Percentiles rank a stretch among this genome's conserved stretches.
These are phyloP conservation scores for Pseudogymnoascus destructans DNA, from an alignment of 2,329 filamentous ascomycete genomes.

Conservation along the genomic window DNA sequence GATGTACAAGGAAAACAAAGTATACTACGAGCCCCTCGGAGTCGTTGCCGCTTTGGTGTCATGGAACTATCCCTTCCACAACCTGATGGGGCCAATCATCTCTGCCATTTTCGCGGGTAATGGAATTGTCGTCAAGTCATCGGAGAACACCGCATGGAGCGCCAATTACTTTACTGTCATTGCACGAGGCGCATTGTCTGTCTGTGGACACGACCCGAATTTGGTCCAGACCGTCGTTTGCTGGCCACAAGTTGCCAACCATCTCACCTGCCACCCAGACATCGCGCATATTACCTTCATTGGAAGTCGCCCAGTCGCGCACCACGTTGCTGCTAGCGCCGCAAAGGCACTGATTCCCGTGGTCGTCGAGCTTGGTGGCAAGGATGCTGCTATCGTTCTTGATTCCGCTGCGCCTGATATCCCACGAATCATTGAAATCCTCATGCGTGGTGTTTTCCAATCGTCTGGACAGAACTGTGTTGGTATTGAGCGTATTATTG, in stretches of 20 bases:
- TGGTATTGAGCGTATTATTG: slow-evolving; percentile 86
- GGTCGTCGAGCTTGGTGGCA: slow-evolving; percentile 84
- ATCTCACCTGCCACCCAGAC: slow-evolving; percentile 71
- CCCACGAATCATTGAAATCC: slow-evolving; percentile 60
- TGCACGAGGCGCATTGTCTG: slow-evolving; percentile 62
- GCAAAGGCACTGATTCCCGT: slow-evolving; percentile 78
- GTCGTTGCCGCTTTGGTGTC: slow-evolving; percentile 86
- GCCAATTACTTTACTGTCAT: slow-evolving; percentile 70
- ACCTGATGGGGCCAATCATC: slow-evolving; percentile 82
- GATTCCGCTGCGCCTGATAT: slow-evolving; percentile 57
- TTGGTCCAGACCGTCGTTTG: slow-evolving; percentile 78
- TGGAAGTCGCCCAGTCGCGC: slow-evolving; percentile 74
- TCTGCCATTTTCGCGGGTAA: slow-evolving; percentile 86
- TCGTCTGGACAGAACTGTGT: slow-evolving; percentile 96
- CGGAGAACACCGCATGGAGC: slow-evolving; percentile 92
- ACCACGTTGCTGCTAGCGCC: slow-evolving; percentile 75
- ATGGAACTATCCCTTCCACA: slow-evolving; percentile 98
- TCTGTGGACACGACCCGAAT: slow-evolving; percentile 69
- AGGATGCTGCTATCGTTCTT: slow-evolving; percentile 82
- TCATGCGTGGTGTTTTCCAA: slow-evolving; percentile 89
- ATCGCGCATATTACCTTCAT: slow-evolving; percentile 94
- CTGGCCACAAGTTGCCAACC: slow-evolving; percentile 70
- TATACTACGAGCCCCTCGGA: slow-evolving; percentile 82
- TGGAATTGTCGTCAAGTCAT: slow-evolving; percentile 83
- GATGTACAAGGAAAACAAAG: slow-evolving; percentile 87